These are phyloP conservation scores for Fonsecaea erecta DNA, from an alignment of 2,329 filamentous ascomycete genomes.

Conservation along the genomic window DNA sequence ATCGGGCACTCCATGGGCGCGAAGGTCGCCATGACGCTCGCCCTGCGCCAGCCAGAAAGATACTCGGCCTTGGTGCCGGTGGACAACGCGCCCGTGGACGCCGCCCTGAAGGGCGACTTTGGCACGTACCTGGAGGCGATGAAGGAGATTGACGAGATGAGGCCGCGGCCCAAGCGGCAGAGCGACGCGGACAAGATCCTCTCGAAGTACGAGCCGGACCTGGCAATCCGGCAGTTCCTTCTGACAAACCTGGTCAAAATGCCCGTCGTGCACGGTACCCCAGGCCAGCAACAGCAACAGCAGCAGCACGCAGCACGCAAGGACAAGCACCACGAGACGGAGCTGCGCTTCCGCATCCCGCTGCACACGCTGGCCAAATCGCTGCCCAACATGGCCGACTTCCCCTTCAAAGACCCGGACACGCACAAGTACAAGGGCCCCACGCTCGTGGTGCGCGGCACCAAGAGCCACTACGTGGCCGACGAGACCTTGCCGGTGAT, in stretches of 20 bases:
- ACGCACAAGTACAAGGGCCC: conserved; percentile 72
- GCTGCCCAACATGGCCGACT: conserved; percentile 80
- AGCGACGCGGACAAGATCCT: conserved; percentile 35
- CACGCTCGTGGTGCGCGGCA: conserved; percentile 71
- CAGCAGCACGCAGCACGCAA: conserved; percentile 42
- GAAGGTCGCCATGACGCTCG: conserved; percentile 88
- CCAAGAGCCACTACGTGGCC: conserved; percentile 47
- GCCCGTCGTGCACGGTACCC: conserved; percentile 41
- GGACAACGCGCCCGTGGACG: conserved; percentile 89
- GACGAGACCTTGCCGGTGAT: conserved; percentile 48
- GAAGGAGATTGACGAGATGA: conserved; percentile 70
- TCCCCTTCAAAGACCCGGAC: conserved; percentile 80
- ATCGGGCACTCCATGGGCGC: conserved; percentile 98
- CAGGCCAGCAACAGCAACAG: conserved; percentile 49
- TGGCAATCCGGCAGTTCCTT: conserved; percentile 86
- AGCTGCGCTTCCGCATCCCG: conserved; percentile 78
- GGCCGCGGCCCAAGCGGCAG: conserved; percentile 27
- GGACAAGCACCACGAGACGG: conserved; percentile 28
- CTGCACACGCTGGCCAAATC: conserved; percentile 69
- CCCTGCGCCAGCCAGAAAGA: conserved; percentile 69
- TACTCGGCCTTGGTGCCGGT: conserved; percentile 78
- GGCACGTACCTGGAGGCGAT: conserved; percentile 81
- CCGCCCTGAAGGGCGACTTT: conserved; percentile 74
- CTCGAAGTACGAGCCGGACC: conserved; percentile 51
- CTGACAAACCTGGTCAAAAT: conserved; percentile 72